These are phyloP conservation scores for Penicillium fimorum DNA, from an alignment of 495 filamentous ascomycete genomes.

Conservation along the genomic window DNA sequence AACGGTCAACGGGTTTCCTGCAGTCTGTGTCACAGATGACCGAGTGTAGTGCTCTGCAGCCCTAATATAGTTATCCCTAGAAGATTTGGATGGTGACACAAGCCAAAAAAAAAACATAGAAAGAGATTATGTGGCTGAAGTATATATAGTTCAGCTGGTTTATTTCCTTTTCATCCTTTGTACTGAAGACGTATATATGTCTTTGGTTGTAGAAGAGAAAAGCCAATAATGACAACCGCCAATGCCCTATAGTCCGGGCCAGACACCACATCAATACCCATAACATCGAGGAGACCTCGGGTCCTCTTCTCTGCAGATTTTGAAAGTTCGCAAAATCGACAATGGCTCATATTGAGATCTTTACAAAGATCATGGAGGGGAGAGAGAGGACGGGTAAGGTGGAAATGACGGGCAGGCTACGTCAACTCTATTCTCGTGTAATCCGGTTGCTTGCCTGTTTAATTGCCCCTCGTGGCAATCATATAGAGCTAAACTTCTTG, in stretches of 20 bases:
- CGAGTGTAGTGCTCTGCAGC: slow-evolving; percentile 2
- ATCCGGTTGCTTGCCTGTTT: slow-evolving; percentile 7
- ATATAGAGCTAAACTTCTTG: background rate
- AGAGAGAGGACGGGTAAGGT: slow-evolving; percentile 6
- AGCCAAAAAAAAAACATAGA: background rate
- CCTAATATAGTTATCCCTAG: slow-evolving; percentile 11
- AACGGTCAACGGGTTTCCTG: slow-evolving; percentile 15
- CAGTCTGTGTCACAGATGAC: slow-evolving; percentile 6
- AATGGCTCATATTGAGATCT: slow-evolving; percentile 5
- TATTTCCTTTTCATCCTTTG: background rate
- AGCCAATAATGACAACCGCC: background rate
- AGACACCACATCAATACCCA: slow-evolving; percentile 8
- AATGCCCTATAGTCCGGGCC: background rate
- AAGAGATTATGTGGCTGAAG: background rate
- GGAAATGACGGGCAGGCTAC: slow-evolving; percentile 24
- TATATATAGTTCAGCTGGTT: background rate
- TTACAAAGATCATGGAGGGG: slow-evolving; percentile 1
- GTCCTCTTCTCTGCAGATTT: slow-evolving; percentile 15
- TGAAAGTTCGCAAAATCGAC: slow-evolving; percentile 7
- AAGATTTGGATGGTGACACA: slow-evolving; percentile 8
- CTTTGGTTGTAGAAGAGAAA: background rate
- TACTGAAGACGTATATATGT: background rate
- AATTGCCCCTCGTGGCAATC: slow-evolving; percentile 19
- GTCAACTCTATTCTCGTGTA: slow-evolving; percentile 31
- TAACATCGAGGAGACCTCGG: slow-evolving; percentile 1